Evolutionary conservation across 1,139 yeast genomes (phyloP), one percentile per base, ranked within the genome.

Genomic region (Torulaspora pretoriensis): DNA sequence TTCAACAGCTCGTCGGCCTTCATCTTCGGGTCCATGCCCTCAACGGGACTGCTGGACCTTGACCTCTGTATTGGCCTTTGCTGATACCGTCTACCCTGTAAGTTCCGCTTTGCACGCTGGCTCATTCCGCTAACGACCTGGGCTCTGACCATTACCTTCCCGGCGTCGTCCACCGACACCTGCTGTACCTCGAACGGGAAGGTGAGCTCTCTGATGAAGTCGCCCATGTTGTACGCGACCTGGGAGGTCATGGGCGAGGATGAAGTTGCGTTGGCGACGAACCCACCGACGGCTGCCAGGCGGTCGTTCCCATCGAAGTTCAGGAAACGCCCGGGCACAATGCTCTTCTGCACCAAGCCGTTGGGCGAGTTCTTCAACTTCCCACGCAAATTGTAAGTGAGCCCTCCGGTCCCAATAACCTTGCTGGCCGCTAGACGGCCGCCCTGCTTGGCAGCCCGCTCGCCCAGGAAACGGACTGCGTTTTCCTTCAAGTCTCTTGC

Each of bases 251-350:
- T 54, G 23, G 53, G 54, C n/a, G 56, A 52, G 16, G 55, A 50
- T 12, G 60, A 56, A 16, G 56, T 54, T 1, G 58, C 57, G 61
- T 69, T 54, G 2, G 67, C 80, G 35, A 82, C 72, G 54, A 85
- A 83, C n/a, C 95, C 95, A 58, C 85, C 94, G 53, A 83, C 72
- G 7, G 87, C 90, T 24, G 81, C 82, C 42, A 72, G 74, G 48
- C 75, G 70, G 38, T 61, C 64, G 23, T 53, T 49, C n/a, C 63
- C 55, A 30, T 61, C 64, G 23, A 62, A 67, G 40, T 71, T 74
- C 32, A 83, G 69, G 36, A 78, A 68, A 70, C 96, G 80, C 50
- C 94, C 96, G 12, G 85, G 84, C 10, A 80, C 81, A 29, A 82
- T 71, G 46, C 71, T 70, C 28, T 78, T 78, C 46, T 77, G 72